phyloP scores from a whole-genome alignment of 331 rosid genomes.

The Acacia concinna region DNA sequence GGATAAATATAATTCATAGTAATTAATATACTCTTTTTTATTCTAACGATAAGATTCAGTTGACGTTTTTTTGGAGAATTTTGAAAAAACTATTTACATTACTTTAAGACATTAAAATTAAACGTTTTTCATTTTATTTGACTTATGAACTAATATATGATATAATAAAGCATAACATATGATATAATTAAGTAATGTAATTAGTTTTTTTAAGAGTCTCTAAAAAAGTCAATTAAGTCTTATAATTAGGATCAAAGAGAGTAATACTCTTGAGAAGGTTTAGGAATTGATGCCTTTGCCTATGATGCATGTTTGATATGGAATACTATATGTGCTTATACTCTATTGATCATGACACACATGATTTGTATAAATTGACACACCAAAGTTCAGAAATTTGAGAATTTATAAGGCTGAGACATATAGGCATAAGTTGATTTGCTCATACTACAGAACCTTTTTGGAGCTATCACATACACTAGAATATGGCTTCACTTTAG shows the following conservation, averaged over 20 bases:
- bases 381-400: constrained; percentile 24
- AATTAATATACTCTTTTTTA: background rate
- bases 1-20: constrained; percentile 27
- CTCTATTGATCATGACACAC: constrained; percentile 29
- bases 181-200: too few species aligned
- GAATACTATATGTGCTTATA: constrained; percentile 32
- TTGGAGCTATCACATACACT: constrained; percentile 18
- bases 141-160: too few species aligned
- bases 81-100: too few species aligned
- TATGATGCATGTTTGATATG: constrained; percentile 37
- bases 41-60: too few species aligned
- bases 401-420: constrained; percentile 23
- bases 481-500: constrained; percentile 21
- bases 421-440: constrained; percentile 18
- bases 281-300: constrained; percentile 41
- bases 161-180: too few species aligned
- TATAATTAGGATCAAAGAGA: too few species aligned
- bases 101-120: too few species aligned
- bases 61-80: too few species aligned
- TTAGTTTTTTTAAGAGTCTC: too few species aligned
- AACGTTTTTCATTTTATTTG: too few species aligned
- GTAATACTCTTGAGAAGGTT: constrained; percentile 32
- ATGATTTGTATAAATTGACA: constrained; percentile 35
- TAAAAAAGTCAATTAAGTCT: too few species aligned
- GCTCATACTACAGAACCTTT: constrained; percentile 29